Evolutionary conservation across 176 grass and related monocot species (phyloP).

Genomic region (Oryza longistaminata): DNA sequence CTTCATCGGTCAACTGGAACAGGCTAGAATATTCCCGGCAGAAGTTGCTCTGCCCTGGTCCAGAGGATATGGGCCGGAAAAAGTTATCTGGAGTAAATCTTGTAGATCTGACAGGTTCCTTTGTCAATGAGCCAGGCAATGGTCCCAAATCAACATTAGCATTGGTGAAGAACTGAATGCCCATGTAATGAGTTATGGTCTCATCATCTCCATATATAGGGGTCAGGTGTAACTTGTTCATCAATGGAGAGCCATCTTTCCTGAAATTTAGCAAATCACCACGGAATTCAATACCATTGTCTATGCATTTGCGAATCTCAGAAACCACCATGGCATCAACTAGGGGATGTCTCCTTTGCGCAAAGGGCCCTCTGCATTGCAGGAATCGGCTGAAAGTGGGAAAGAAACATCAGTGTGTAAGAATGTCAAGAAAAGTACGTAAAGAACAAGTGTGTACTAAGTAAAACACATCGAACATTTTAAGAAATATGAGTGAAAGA

Average conservation of each 20-base stretch:
- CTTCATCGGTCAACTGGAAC: constrained; percentile 85
- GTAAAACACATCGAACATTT: neutral
- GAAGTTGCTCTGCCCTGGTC: constrained; percentile 46
- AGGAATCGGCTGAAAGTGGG: constrained; percentile 78
- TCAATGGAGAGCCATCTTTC: constrained; percentile 84
- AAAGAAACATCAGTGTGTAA: constrained; percentile 16
- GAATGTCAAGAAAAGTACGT: constrained; percentile 21
- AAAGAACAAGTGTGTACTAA: neutral
- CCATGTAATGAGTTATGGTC: constrained; percentile 76
- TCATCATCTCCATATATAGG: constrained; percentile 91
- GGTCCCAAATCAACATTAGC: constrained; percentile 78
- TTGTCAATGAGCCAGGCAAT: constrained; percentile 53
- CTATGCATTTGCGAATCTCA: constrained; percentile 65
- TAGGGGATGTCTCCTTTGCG: constrained; percentile 76
- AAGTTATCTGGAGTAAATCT: constrained; percentile 49
- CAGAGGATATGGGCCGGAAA: constrained; percentile 27
- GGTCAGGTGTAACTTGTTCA: constrained; percentile 80
- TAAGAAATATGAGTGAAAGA: neutral
- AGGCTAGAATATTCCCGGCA: constrained; percentile 73
- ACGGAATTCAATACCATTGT: constrained; percentile 69
- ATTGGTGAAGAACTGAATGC: constrained; percentile 83
- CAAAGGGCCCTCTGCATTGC: constrained; percentile 88
- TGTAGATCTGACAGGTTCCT: constrained; percentile 52
- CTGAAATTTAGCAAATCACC: constrained; percentile 90
- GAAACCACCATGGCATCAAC: constrained; percentile 67